These are phyloP conservation scores for Ramaria rubella DNA, from an alignment of 768 basidiomycete genomes.

Conservation along the genomic window DNA sequence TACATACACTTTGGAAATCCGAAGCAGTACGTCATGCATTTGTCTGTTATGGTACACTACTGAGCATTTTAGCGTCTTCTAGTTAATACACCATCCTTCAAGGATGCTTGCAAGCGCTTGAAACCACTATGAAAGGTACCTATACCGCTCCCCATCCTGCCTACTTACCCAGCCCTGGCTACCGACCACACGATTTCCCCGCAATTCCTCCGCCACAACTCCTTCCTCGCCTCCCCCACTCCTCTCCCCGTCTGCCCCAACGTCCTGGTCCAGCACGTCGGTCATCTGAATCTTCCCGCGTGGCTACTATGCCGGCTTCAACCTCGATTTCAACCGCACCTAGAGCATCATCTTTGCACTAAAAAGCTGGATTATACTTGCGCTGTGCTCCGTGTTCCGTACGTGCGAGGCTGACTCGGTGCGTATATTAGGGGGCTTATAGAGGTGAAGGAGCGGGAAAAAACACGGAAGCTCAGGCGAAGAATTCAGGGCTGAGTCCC, in stretches of 20 bases:
- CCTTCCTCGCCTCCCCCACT: slow-evolving; percentile 86
- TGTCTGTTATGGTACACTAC: background rate
- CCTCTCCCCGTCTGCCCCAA: slow-evolving; percentile 79
- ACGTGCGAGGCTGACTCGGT: slow-evolving; percentile 43
- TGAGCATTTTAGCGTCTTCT: slow-evolving; percentile 9
- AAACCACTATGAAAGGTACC: slow-evolving; percentile 79
- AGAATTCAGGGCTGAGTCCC: background rate
- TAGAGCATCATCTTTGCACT: slow-evolving; percentile 96
- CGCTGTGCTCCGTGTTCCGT: slow-evolving; percentile 71
- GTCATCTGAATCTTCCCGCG: slow-evolving; percentile 92
- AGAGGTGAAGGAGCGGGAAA: background rate
- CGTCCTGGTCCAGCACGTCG: slow-evolving; percentile 81
- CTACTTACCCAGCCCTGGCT: slow-evolving; percentile 40
- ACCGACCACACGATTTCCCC: slow-evolving; percentile 78
- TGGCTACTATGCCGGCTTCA: slow-evolving; percentile 97
- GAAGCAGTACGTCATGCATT: slow-evolving; percentile 40
- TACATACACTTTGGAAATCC: slow-evolving; percentile 98
- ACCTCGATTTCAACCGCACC: slow-evolving; percentile 92
- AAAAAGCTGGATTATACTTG: slow-evolving; percentile 89
- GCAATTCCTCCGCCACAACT: slow-evolving; percentile 95
- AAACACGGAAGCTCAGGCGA: background rate
- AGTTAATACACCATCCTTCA: slow-evolving; percentile 96
- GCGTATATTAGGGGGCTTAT: slow-evolving; percentile 1
- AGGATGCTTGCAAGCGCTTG: slow-evolving; percentile 72
- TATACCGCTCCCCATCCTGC: background rate